Evolutionary conservation across 1,139 yeast species (phyloP).

Genomic region (Pichia sp.): DNA sequence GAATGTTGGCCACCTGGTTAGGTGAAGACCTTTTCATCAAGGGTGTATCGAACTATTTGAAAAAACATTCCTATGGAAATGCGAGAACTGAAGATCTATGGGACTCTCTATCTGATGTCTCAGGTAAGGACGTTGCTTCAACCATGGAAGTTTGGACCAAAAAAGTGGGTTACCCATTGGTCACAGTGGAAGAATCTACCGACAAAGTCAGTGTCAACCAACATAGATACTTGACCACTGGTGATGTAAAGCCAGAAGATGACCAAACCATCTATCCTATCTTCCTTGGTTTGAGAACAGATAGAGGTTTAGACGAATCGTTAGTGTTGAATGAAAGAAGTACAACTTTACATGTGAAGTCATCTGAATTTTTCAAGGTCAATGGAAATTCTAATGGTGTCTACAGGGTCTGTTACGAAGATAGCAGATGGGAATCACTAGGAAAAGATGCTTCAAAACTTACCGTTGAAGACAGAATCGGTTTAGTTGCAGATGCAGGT

Average conservation of each 20-base stretch:
- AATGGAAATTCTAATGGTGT: slow-evolving; percentile 65
- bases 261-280: slow-evolving; percentile 63
- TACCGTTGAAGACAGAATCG: slow-evolving; percentile 60
- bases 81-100: slow-evolving; percentile 52
- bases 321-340: slow-evolving; percentile 66
- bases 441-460: slow-evolving; percentile 47
- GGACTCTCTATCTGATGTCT: slow-evolving; percentile 45
- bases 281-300: slow-evolving; percentile 65
- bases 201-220: slow-evolving; percentile 41
- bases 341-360: slow-evolving; percentile 13
- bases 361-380: slow-evolving; percentile 47
- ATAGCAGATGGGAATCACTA: slow-evolving; percentile 45
- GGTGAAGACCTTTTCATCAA: slow-evolving; percentile 49
- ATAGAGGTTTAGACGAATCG: slow-evolving; percentile 60
- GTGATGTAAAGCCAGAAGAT: slow-evolving; percentile 48
- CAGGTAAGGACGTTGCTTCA: slow-evolving; percentile 45
- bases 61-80: slow-evolving; percentile 46
- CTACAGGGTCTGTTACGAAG: slow-evolving; percentile 62
- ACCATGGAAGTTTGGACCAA: slow-evolving; percentile 54
- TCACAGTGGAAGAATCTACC: slow-evolving; percentile 37
- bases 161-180: slow-evolving; percentile 53
- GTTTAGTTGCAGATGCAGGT: slow-evolving; percentile 62
- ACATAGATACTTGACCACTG: slow-evolving; percentile 55
- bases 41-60: slow-evolving; percentile 53
- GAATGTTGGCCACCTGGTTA: slow-evolving; percentile 53